phyloP scores from a whole-genome alignment of 1,284 basidiomycete species.

The Uromyces viciae-fabae region DNA sequence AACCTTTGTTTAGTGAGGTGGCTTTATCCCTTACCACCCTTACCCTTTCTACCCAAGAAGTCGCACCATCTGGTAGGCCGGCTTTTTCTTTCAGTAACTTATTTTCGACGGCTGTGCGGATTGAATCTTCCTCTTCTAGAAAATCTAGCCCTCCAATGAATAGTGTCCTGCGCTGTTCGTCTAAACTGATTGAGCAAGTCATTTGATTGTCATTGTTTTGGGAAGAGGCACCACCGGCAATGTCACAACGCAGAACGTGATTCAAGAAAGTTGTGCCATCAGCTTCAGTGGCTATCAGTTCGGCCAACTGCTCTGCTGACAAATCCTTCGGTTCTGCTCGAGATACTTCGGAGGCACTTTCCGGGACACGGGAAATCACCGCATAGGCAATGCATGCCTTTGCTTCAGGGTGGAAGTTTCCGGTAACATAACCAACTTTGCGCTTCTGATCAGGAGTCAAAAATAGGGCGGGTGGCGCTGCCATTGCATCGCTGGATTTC shows the following conservation, averaged over 20 bases:
- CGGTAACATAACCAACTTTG: conserved; percentile 34
- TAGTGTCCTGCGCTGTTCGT: conserved; percentile 27
- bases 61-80: neutral
- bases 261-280: conserved; percentile 40
- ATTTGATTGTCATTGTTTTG: neutral
- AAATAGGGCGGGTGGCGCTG: neutral
- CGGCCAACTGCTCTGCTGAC: conserved; percentile 4
- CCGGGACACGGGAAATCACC: conserved; percentile 4
- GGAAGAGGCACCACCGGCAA: conserved; percentile 1
- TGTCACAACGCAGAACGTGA: conserved; percentile 35
- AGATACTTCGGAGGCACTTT: neutral
- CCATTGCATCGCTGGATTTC: neutral
- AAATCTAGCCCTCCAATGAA: conserved; percentile 42
- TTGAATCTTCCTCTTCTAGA: conserved; percentile 35
- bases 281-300: conserved; percentile 19
- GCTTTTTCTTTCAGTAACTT: conserved; percentile 14
- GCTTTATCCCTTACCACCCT: conserved; percentile 39
- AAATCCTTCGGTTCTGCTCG: neutral
- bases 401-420: conserved; percentile 36
- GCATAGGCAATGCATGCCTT: conserved; percentile 34
- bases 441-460: conserved; percentile 35
- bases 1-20: conserved; percentile 34
- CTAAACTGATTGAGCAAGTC: neutral
- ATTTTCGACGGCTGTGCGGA: conserved; percentile 36
- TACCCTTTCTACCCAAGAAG: conserved; percentile 36